These are phyloP conservation scores for Podospora comata DNA, from an alignment of 495 filamentous ascomycete genomes.

Conservation along the genomic window DNA sequence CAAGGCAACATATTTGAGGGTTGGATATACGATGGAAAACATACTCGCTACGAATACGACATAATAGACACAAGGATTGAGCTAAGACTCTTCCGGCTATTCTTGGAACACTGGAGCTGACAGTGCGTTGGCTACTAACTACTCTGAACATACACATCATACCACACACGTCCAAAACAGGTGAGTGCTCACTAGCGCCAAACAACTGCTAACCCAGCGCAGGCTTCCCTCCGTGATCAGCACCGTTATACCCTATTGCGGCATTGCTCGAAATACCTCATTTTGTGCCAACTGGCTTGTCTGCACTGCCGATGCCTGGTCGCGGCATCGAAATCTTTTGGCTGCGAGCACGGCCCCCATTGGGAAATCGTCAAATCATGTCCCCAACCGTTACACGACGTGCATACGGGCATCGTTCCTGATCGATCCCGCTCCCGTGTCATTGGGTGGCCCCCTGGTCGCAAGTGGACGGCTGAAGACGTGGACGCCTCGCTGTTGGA, in stretches of 20 bases:
- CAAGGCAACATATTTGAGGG: too few species aligned
- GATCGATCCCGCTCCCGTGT: not conserved
- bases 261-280: not conserved
- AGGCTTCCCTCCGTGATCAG: not conserved
- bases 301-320: not conserved
- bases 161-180: not conserved
- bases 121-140: too few species aligned
- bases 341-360: not conserved
- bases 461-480: not conserved
- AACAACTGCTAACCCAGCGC: not conserved
- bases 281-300: not conserved
- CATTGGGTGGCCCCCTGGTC: not conserved
- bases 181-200: not conserved
- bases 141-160: not conserved
- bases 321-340: not conserved
- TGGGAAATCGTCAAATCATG: not conserved
- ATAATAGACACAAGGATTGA: too few species aligned
- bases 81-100: too few species aligned
- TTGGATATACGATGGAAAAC: too few species aligned
- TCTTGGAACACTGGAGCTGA: too few species aligned
- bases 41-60: too few species aligned
- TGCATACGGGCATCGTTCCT: not conserved
- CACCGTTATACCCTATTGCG: not conserved
- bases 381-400: not conserved
- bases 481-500: not conserved